Evolutionary conservation across 805 yeast species (phyloP), one percentile per base, ranked within the genome.

Genomic region (Starmerella gropengiesseri): DNA sequence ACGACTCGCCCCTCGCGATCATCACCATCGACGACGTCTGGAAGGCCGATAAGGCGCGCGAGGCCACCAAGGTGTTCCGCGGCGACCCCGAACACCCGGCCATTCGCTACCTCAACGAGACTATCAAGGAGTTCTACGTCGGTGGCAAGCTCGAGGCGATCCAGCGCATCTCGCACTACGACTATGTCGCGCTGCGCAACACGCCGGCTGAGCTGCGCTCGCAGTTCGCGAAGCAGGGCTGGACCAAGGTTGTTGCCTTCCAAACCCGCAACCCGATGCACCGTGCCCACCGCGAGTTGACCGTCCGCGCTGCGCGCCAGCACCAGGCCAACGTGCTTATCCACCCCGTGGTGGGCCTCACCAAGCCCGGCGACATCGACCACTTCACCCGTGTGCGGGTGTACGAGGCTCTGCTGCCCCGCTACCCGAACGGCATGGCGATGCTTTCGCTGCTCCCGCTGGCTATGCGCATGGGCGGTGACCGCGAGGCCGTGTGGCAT

Each of bases 401-500:
- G 12, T 87, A 87, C 69, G 81, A 83, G 65, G 93, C 89, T 55
- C 77, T 87, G 55, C 74, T 89, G 64, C 83, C 87, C 66, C 81
- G 89, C 58, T 87, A 83, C 65, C 97, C 96, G 40, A 81, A 78
- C 51, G 95, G 95, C 42, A 80, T 87, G 75, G 96, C 96, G 13
- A 77, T 82, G 51, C 69, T 87, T 49, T 79, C 95, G 7, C 68
- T 87, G 51, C 71, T 87, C 55, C 97, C 97, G 11, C 70, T 87
- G 58, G 97, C 97, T 30, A 87, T 87, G 97, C 79, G 97, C 72
- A 87, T 87, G 97, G 96, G 91, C 44, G 97, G 97, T 63, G 96
- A 89, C 63, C 77, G 94, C 62, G 97, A 87, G 67, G 97, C 97
- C 18, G 82, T 87, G 34, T 89, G 96, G 96, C 97, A 87, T 61